phyloP scores from a whole-genome alignment of 306 rosid genomes.

The Macrotyloma uniflorum region DNA sequence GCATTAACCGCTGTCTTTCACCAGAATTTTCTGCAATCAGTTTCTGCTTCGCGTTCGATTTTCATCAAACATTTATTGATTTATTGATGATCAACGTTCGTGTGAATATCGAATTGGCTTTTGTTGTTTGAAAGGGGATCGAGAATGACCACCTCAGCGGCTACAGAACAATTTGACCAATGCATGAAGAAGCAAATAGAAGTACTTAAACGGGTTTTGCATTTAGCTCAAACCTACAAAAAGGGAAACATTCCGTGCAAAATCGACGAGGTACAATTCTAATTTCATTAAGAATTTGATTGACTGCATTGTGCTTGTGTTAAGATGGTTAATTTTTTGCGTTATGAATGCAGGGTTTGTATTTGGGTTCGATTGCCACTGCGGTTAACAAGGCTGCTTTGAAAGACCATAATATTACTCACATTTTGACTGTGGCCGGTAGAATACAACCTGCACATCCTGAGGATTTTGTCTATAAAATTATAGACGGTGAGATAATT shows the following conservation, averaged over 20 bases:
- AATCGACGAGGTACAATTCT: conserved; percentile 65
- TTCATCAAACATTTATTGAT: not conserved
- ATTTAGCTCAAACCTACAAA: conserved; percentile 31
- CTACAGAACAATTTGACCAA: conserved; percentile 43
- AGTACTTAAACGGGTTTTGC: conserved; percentile 41
- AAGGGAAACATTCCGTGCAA: conserved; percentile 59
- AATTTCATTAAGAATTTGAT: not conserved
- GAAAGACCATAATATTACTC: conserved; percentile 65
- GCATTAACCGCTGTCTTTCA: not conserved
- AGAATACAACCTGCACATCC: conserved; percentile 57
- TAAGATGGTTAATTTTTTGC: not conserved
- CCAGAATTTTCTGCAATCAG: not conserved
- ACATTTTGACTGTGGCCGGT: conserved; percentile 74
- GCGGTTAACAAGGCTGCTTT: conserved; percentile 60
- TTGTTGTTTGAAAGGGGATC: conserved; percentile 17
- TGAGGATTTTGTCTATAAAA: conserved; percentile 62
- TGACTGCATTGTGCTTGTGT: conserved; percentile 10
- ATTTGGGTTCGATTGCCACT: conserved; percentile 78
- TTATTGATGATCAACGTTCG: not conserved
- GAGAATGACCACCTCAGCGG: conserved; percentile 33
- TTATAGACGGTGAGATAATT: conserved; percentile 55
- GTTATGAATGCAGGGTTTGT: conserved; percentile 63
- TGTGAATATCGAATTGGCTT: not conserved
- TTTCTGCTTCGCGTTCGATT: not conserved
- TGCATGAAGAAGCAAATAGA: conserved; percentile 47